phyloP scores from a whole-genome alignment of 2,329 filamentous ascomycete species.

The Hypoxylon sp. region DNA sequence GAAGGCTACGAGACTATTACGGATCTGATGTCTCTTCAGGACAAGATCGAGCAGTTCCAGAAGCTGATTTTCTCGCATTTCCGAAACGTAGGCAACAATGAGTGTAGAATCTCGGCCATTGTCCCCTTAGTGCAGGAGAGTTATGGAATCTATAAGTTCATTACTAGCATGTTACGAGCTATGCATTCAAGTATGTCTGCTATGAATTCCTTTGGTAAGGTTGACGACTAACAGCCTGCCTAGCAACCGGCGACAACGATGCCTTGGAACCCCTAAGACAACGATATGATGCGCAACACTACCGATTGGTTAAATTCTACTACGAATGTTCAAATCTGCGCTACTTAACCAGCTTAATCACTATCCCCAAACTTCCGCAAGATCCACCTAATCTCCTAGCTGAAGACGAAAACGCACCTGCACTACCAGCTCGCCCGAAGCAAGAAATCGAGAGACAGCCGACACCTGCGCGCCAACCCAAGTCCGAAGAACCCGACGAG shows the following conservation, averaged over 20 bases:
- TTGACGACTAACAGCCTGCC: slow-evolving; percentile 55
- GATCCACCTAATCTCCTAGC: slow-evolving; percentile 90
- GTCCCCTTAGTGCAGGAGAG: slow-evolving; percentile 97
- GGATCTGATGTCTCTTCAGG: slow-evolving; percentile 95
- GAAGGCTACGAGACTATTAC: slow-evolving; percentile 97
- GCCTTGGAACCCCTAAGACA: slow-evolving; percentile 89
- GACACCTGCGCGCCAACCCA: slow-evolving; percentile 76
- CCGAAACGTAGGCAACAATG: slow-evolving; percentile 90
- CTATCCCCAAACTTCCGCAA: slow-evolving; percentile 93
- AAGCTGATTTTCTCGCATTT: slow-evolving; percentile 99
- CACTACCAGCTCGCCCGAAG: slow-evolving; percentile 84
- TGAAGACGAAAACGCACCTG: slow-evolving; percentile 87
- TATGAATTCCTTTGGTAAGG: slow-evolving; percentile 31
- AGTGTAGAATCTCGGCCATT: slow-evolving; percentile 94
- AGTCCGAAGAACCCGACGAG: slow-evolving; percentile 87
- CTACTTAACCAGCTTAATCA: slow-evolving; percentile 96
- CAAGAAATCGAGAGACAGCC: slow-evolving; percentile 78
- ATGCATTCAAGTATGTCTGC: slow-evolving; percentile 88
- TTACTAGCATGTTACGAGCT: slow-evolving; percentile 98
- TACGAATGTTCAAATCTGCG: slow-evolving; percentile 98
- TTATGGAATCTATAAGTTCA: slow-evolving; percentile 99
- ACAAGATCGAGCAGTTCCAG: slow-evolving; percentile 98
- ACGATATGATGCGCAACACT: slow-evolving; percentile 95
- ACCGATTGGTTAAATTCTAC: slow-evolving; percentile 97
- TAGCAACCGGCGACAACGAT: slow-evolving; percentile 90